Conservation (phyloP, 192 early-diverging fungal genomes). For the Rhizophagus prolifer region DNA sequence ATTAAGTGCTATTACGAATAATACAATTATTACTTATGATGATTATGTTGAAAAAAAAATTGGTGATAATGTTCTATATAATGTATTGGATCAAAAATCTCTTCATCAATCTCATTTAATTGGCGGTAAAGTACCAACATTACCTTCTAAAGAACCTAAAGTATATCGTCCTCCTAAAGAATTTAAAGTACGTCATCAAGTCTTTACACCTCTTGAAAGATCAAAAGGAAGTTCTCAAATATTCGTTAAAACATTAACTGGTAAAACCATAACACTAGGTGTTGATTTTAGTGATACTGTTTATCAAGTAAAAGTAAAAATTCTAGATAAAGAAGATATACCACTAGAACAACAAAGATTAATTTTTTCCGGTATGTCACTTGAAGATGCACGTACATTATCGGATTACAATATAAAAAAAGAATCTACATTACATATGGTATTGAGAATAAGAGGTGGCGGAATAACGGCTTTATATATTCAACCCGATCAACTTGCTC, state of each 20-base stretch:
- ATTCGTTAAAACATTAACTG: too few species aligned
- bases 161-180: too few species aligned
- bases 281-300: too few species aligned
- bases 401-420: constrained; percentile 72
- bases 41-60: constrained; percentile 90
- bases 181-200: too few species aligned
- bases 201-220: too few species aligned
- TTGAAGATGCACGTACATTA: constrained; percentile 65
- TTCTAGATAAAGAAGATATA: constrained; percentile 73
- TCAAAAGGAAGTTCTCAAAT: too few species aligned
- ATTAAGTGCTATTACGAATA: too few species aligned
- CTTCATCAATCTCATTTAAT: too few species aligned
- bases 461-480: background rate
- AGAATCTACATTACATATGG: constrained; percentile 71
- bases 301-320: constrained; percentile 33
- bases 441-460: constrained; percentile 63
- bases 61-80: constrained; percentile 74
- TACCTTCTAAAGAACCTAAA: too few species aligned
- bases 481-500: too few species aligned
- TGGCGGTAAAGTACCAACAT: too few species aligned
- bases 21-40: constrained; percentile 83
- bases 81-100: constrained; percentile 19
- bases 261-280: too few species aligned
- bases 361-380: constrained; percentile 66
- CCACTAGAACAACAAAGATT: constrained; percentile 67